Conservation (phyloP, 2,329 filamentous ascomycete species). For the Pseudovirgaria hyperparasitica region DNA sequence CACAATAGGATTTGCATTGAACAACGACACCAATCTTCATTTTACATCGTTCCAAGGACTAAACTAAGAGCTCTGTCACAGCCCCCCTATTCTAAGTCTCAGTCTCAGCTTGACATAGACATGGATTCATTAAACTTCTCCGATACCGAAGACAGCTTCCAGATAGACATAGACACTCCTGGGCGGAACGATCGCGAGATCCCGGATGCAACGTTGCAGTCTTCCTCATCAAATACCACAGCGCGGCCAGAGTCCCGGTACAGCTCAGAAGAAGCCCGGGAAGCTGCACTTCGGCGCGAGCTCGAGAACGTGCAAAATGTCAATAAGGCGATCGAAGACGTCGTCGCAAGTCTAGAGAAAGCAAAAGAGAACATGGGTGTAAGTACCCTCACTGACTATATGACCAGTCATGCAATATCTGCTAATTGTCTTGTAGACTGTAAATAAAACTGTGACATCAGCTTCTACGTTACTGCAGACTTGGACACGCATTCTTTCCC, state of each 20-base stretch:
- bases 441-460: constrained; percentile 72
- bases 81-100: no score
- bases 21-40: no score
- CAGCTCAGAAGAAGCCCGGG: constrained; percentile 54
- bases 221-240: no score
- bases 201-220: no score
- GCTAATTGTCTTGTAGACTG: constrained; percentile 44
- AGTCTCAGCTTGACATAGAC: no score
- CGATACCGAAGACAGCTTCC: constrained; percentile 42
- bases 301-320: constrained; percentile 73
- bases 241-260: constrained; percentile 39
- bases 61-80: no score
- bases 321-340: constrained; percentile 74
- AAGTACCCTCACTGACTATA: constrained; percentile 13
- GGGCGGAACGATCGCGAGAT: no score
- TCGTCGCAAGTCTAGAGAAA: constrained; percentile 57
- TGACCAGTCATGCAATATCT: neutral
- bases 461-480: constrained; percentile 85
- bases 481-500: constrained; percentile 90
- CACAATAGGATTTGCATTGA: no score
- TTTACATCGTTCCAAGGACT: no score
- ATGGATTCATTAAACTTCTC: constrained; percentile 40
- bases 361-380: constrained; percentile 70
- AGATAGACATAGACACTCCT: constrained; percentile 43
- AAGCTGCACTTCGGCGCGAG: constrained; percentile 64